phyloP scores from a whole-genome alignment of 1,139 yeast species.

The Saccharomyces hybrid region DNA sequence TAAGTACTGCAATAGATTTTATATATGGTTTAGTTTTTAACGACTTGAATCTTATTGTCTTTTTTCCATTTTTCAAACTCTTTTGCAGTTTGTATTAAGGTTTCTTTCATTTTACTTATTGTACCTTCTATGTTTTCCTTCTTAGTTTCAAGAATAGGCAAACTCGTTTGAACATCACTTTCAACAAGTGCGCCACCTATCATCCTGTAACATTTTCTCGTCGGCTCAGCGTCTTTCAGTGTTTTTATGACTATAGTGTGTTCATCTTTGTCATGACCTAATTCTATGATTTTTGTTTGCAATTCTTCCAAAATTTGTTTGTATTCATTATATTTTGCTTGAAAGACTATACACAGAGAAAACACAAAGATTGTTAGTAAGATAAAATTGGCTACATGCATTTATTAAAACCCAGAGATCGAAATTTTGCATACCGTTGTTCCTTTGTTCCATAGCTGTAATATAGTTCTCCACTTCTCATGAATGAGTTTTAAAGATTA shows the following conservation, averaged over 20 bases:
- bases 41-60: slow-evolving; percentile 58
- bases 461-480: background rate
- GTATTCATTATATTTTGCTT: slow-evolving; percentile 51
- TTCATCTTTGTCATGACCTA: slow-evolving; percentile 45
- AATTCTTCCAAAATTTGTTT: slow-evolving; percentile 54
- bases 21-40: slow-evolving; percentile 32
- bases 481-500: background rate
- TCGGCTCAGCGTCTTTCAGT: slow-evolving; percentile 39
- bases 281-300: slow-evolving; percentile 47
- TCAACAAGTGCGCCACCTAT: slow-evolving; percentile 89
- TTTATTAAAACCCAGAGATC: too few species aligned
- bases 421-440: slow-evolving; percentile 11
- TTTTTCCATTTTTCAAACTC: slow-evolving; percentile 64
- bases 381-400: background rate
- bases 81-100: slow-evolving; percentile 41
- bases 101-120: slow-evolving; percentile 39
- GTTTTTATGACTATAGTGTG: slow-evolving; percentile 51
- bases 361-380: slow-evolving; percentile 5
- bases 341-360: slow-evolving; percentile 35
- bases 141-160: slow-evolving; percentile 59
- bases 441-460: slow-evolving; percentile 12
- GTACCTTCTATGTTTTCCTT: slow-evolving; percentile 39
- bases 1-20: background rate
- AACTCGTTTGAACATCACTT: slow-evolving; percentile 68
- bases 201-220: slow-evolving; percentile 85